Conservation (phyloP, 345 rosid genomes). For the Citrus reticulata region DNA sequence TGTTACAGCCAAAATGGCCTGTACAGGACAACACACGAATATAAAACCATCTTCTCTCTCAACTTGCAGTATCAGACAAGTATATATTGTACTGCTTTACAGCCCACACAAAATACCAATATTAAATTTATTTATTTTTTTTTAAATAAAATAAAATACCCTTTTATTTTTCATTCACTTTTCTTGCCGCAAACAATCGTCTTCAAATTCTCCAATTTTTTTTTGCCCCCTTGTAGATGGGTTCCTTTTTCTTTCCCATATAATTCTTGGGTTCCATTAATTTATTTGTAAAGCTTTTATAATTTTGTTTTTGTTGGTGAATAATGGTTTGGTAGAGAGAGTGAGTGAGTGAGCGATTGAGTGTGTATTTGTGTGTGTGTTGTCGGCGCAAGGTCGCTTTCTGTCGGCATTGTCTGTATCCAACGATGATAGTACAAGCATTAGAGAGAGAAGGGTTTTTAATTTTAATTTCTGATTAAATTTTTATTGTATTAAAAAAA, state of each 20-base stretch:
- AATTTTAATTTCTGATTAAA: slow-evolving; percentile 1
- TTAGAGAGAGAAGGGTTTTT: slow-evolving; percentile 17
- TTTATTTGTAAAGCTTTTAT: background rate
- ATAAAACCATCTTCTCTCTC: slow-evolving; percentile 19
- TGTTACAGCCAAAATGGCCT: slow-evolving; percentile 29
- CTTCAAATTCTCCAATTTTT: background rate
- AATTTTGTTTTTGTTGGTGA: background rate
- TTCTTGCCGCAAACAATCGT: background rate
- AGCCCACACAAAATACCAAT: slow-evolving; percentile 33
- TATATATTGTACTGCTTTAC: slow-evolving; percentile 38
- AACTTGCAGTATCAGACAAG: slow-evolving; percentile 59
- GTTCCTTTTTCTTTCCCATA: background rate
- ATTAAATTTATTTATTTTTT: background rate
- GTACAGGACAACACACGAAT: slow-evolving; percentile 27
- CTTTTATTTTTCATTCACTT: background rate
- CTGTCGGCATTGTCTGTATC: slow-evolving; percentile 91
- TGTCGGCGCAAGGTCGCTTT: slow-evolving; percentile 85
- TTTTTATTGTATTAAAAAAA: slow-evolving; percentile 35
- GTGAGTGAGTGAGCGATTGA: slow-evolving; percentile 23
- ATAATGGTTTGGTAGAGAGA: slow-evolving; percentile 14
- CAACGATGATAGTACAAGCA: slow-evolving; percentile 46
- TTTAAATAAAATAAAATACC: background rate
- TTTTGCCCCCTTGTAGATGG: background rate
- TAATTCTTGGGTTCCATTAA: background rate
- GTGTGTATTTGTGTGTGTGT: slow-evolving; percentile 24